These are phyloP conservation scores for Globisporangium acanthophoron DNA, from an alignment of 352 stramenopile genomes.

Conservation along the genomic window DNA sequence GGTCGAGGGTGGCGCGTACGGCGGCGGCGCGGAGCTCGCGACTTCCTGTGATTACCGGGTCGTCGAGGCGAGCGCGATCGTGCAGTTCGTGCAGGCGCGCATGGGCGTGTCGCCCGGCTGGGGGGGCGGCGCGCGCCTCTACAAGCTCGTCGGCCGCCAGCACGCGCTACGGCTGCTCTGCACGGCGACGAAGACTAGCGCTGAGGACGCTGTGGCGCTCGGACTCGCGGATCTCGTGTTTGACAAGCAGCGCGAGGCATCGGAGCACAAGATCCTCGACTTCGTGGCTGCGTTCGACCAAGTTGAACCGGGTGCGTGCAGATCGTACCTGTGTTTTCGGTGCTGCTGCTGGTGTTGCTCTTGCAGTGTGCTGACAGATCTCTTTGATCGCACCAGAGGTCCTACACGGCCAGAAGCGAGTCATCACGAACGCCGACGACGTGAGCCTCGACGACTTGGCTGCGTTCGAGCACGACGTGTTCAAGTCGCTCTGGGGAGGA, in stretches of 20 bases:
- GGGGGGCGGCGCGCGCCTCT: constrained; percentile 71
- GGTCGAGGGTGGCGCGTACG: constrained; percentile 76
- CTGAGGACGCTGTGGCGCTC: constrained; percentile 39
- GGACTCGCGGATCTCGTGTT: constrained; percentile 71
- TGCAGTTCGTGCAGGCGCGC: constrained; percentile 80
- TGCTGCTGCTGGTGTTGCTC: background rate
- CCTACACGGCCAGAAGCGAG: constrained; percentile 58
- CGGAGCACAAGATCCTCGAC: constrained; percentile 24
- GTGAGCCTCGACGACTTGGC: constrained; percentile 56
- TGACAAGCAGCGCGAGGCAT: constrained; percentile 20
- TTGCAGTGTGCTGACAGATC: background rate
- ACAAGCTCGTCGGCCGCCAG: constrained; percentile 72
- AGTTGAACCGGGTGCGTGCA: constrained; percentile 38
- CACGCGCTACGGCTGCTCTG: constrained; percentile 68
- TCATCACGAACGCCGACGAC: constrained; percentile 70
- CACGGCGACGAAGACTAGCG: constrained; percentile 49
- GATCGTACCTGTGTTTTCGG: background rate
- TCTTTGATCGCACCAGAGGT: constrained; percentile 36
- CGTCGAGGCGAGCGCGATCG: constrained; percentile 45
- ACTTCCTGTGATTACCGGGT: constrained; percentile 84
- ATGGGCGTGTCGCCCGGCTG: constrained; percentile 85
- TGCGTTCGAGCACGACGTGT: constrained; percentile 57
- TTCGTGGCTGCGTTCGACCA: constrained; percentile 54
- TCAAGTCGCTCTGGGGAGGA: constrained; percentile 66
- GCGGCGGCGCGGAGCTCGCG: constrained; percentile 77